These are phyloP conservation scores for Citrus sinensis DNA, from an alignment of 345 rosid species.

Conservation along the genomic window DVS_A1.0 CM039165.1:24592501-24593000, in stretches of 20 bases:
- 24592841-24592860: neutral
- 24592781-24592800: neutral
- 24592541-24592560: too few species aligned
- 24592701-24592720: neutral
- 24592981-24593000: neutral
- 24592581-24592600: neutral
- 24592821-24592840: neutral
- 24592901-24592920: neutral
- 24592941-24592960: neutral
- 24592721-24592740: neutral
- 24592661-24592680: neutral
- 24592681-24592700: neutral
- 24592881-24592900: neutral
- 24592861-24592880: neutral
- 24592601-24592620: neutral
- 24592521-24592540: too few species aligned
- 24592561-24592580: neutral
- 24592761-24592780: neutral
- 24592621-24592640: neutral
- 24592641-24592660: neutral
- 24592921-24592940: neutral
- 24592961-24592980: neutral
- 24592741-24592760: neutral
- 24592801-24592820: neutral
- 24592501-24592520: neutral